Evolutionary conservation across 176 grass and related monocot genomes (phyloP).

Genomic region (Saccharum spontaneum): DNA sequence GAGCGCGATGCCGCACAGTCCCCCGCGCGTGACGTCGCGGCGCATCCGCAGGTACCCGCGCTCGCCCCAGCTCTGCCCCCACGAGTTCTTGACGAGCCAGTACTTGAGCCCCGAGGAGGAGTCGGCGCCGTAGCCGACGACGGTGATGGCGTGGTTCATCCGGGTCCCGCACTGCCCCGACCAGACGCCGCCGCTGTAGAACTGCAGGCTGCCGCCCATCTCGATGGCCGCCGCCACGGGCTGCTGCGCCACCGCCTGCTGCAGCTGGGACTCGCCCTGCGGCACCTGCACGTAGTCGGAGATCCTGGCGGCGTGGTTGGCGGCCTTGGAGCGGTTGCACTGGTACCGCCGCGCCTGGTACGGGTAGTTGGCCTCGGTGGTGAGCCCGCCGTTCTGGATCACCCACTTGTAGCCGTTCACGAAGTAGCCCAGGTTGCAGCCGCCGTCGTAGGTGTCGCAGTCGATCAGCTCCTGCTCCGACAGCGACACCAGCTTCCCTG

Average conservation of each 20-base stretch:
- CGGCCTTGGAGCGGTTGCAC: constrained; percentile 12
- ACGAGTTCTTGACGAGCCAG: constrained; percentile 56
- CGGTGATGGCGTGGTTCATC: constrained; percentile 48
- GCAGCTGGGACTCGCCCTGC: constrained; percentile 1
- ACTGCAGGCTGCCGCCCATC: constrained; percentile 26
- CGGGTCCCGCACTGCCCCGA: constrained; percentile 36
- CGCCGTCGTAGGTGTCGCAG: constrained; percentile 41
- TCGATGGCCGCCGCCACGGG: constrained; percentile 48
- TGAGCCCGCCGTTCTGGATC: constrained; percentile 43
- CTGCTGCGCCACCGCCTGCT: constrained; percentile 39
- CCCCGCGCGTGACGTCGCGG: neutral
- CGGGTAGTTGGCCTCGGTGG: constrained; percentile 36
- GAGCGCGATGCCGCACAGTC: constrained; percentile 34
- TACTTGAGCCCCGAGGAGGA: constrained; percentile 23
- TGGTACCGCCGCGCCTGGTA: constrained; percentile 23
- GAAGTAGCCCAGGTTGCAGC: constrained; percentile 41
- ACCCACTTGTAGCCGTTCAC: constrained; percentile 34
- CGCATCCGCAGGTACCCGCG: constrained; percentile 29
- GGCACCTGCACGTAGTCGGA: constrained; percentile 11
- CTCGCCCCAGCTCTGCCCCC: constrained; percentile 31
- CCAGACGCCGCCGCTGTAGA: constrained; percentile 55
- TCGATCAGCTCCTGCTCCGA: constrained; percentile 71
- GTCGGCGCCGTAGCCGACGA: constrained; percentile 49
- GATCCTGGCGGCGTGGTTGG: constrained; percentile 1
- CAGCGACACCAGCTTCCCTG: constrained; percentile 7